Evolutionary conservation across 2,329 filamentous ascomycete genomes (phyloP), one percentile per base, ranked within the genome.

Genomic region (Dichotomopilus funicola): DNA sequence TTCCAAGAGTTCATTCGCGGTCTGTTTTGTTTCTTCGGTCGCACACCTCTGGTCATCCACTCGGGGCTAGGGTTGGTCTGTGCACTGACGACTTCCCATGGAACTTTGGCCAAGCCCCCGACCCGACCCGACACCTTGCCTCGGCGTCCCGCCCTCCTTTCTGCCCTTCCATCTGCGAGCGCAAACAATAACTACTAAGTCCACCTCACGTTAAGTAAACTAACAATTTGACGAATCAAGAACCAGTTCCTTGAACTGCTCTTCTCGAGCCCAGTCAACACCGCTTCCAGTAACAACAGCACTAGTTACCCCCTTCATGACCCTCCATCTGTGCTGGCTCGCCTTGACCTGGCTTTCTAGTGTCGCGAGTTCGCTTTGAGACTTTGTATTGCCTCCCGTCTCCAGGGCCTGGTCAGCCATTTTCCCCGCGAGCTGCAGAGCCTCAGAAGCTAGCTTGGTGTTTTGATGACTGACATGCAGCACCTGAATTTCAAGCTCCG

Each of bases 201-300:
- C 43, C n/a, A 31, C 43, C 10, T 45, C 10, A 5, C 34, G 43
- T 45, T 45, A 31, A 31, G 34, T n/a, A 9, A 1, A 6, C 10
- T n/a, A 31, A 56, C 42, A 59, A 36, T 63, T 54, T 37, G 49
- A 35, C 9, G 54, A 52, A 65, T 89, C 89, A 59, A 95, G 75
- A 33, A 95, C 89, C 58, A 92, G 76, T 50, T 82, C 80, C 56
- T 81, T 77, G 59, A 95, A 72, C 57, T 75, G 77, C 51, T 83
- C 78, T 69, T 95, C 84, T 42, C 79, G 75, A 10, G 82, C 83
- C 90, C 90, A 95, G 66, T 95, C 85, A 53, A 94, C 76, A 47
- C 90, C 90, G 68, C 89, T 95, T 3, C 88, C 89, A 5, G 83
- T 88, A 47, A 95, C 80, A 54, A 91, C 79, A 13, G 87, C 89